Evolutionary conservation across 805 yeast genomes (phyloP).

Genomic region (Spencermartinsiella europaea): DNA sequence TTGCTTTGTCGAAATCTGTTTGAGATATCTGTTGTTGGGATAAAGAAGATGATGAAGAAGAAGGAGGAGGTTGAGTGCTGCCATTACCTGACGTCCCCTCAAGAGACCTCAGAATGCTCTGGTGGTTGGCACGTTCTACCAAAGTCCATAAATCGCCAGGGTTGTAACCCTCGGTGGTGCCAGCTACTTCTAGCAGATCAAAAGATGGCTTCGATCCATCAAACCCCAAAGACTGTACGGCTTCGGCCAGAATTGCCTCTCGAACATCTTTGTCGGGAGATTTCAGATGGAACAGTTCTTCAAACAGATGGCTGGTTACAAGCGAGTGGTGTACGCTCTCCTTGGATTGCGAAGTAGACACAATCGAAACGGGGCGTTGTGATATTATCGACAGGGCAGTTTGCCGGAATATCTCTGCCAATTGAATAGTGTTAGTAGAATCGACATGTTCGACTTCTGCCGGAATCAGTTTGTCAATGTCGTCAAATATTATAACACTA

Average conservation of each 20-base stretch:
- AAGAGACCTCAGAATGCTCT: conserved; percentile 25
- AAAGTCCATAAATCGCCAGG: conserved; percentile 75
- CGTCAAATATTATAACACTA: conserved; percentile 67
- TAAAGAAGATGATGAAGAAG: background rate
- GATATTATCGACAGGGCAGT: conserved; percentile 38
- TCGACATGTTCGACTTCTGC: conserved; percentile 61
- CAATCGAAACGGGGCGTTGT: conserved; percentile 45
- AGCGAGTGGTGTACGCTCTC: conserved; percentile 58
- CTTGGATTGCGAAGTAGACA: conserved; percentile 60
- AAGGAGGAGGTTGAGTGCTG: too few species aligned
- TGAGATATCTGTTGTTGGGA: conserved; percentile 20
- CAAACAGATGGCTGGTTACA: conserved; percentile 65
- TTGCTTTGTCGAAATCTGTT: conserved; percentile 47
- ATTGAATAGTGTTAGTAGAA: conserved; percentile 54
- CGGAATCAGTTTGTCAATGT: conserved; percentile 66
- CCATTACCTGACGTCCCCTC: background rate
- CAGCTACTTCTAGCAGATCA: conserved; percentile 46
- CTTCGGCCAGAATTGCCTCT: conserved; percentile 40
- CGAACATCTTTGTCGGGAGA: conserved; percentile 69
- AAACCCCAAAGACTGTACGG: conserved; percentile 34
- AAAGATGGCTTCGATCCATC: conserved; percentile 36
- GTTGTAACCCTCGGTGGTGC: conserved; percentile 82
- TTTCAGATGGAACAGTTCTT: conserved; percentile 51
- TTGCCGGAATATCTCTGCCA: conserved; percentile 55
- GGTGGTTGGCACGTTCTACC: conserved; percentile 51